Conservation (phyloP, 108 stramenopile genomes). For the Cyclotella cryptica region DNA sequence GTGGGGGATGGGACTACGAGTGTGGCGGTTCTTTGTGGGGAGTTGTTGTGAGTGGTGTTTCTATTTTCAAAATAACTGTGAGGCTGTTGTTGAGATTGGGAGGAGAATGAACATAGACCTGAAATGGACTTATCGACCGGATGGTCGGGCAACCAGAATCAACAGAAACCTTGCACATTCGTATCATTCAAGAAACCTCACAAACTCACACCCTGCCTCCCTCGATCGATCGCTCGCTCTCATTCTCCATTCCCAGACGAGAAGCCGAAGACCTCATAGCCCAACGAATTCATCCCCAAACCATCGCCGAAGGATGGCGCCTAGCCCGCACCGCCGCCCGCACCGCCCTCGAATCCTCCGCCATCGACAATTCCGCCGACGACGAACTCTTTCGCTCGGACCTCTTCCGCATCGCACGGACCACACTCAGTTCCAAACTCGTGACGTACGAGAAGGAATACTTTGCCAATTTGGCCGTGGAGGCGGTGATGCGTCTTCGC, state of each 20-base stretch:
- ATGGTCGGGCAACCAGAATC: too few relatives aligned
- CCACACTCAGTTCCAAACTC: conserved; percentile 97
- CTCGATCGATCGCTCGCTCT: too few relatives aligned
- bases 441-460: conserved; percentile 96
- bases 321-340: conserved; percentile 90
- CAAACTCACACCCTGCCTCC: background rate
- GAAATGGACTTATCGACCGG: too few relatives aligned
- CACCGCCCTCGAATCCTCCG: conserved; percentile 71
- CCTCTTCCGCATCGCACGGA: conserved; percentile 94
- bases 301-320: conserved; percentile 98
- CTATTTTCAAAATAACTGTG: too few relatives aligned
- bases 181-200: background rate
- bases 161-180: too few relatives aligned
- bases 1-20: conserved; percentile 98
- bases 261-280: conserved; percentile 97
- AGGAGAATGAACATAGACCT: too few relatives aligned
- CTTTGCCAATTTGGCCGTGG: conserved; percentile 97
- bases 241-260: conserved; percentile 48
- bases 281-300: conserved; percentile 98
- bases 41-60: conserved; percentile 68
- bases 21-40: conserved; percentile 96
- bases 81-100: too few relatives aligned
- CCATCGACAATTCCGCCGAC: conserved; percentile 63
- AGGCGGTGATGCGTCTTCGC: conserved; percentile 95
- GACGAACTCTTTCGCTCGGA: conserved; percentile 84